Base-by-base conservation (phyloP, 2,329 filamentous ascomycete species). In the Berkeleyomyces rouxiae region DNA sequence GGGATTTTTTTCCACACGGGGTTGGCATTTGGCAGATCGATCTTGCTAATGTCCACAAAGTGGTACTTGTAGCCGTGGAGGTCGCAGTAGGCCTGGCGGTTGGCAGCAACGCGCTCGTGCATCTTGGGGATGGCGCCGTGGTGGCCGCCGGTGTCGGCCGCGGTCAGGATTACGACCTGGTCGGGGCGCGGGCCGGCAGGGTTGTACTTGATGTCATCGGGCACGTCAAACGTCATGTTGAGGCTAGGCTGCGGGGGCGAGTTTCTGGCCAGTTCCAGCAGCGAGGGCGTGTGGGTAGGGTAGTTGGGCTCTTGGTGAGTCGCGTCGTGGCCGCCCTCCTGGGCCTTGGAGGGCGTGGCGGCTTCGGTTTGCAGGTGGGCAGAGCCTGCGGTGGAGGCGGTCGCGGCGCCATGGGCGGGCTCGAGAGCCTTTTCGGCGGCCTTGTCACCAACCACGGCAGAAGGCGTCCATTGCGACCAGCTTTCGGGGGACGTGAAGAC, bases 1-100 rank as follows among this genome's bases (percentile, higher is more conserved):
- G 63, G 63, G 33, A 65, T 60, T 61, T 65, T 65, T 47, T 65
- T 65, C 63, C 63, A 65, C 10, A 65, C 63, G 46, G 61, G 44
- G 36, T 62, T 9, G 23, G 61, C 57, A 39, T 65, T 37, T 13
- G 61, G 61, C 40, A 65, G 61, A n/a, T 65, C 60, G 53, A 65
- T 63, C 33, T 65, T 58, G 47, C 60, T 39, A 16, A 65, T 65
- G 37, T 65, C 63, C 31, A 65, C 63, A 61, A 65, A 65, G 49
- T 65, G 61, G 57, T 65, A 62, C 42, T 65, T 65, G 63, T 65
- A 65, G 31, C 63, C 63, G 49, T 65, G 63, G 33, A 55, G 47
- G n/a, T 62, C 61, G 23, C 60, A 62, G 53, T 62, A 65, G n/a
- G 63, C 61, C 60, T 63, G 55, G 36, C 63, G 63, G 58, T 65